Percentiles rank a stretch among this genome's conserved stretches.
These are phyloP conservation scores for Cercospora sp. DNA, from an alignment of 2,329 filamentous ascomycete species.

Conservation along the genomic window DNA sequence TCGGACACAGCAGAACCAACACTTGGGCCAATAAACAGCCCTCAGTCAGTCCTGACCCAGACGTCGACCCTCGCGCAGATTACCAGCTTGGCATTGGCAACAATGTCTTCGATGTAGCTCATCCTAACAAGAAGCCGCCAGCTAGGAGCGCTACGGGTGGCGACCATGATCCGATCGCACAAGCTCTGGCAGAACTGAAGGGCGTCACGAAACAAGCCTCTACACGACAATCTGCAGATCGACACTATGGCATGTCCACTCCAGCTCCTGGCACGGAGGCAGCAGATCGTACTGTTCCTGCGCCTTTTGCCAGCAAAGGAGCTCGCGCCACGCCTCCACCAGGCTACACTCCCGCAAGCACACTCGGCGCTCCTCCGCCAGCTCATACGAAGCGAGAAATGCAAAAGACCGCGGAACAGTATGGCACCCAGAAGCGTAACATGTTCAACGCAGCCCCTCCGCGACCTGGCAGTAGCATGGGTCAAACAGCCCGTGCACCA, in stretches of 20 bases:
- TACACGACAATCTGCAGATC: conserved; percentile 87
- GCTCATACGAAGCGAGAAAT: conserved; percentile 92
- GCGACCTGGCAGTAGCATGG: conserved; percentile 34
- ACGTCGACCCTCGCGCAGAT: conserved; percentile 87
- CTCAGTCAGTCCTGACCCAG: conserved; percentile 54
- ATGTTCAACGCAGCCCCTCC: conserved; percentile 61
- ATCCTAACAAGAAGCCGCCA: conserved; percentile 54
- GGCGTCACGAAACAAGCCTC: conserved; percentile 79
- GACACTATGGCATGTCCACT: conserved; percentile 89
- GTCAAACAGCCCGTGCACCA: conserved; percentile 47
- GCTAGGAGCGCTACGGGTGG: conserved; percentile 41
- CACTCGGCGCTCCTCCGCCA: conserved; percentile 83
- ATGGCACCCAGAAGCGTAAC: conserved; percentile 76
- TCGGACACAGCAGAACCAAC: conserved; percentile 33
- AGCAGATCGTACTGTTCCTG: conserved; percentile 48
- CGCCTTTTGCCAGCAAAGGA: conserved; percentile 47
- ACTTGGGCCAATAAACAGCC: conserved; percentile 39
- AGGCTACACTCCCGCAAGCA: conserved; percentile 77
- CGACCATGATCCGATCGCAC: conserved; percentile 82
- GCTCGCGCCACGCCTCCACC: conserved; percentile 77
- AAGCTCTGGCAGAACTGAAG: conserved; percentile 89
- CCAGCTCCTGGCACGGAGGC: conserved; percentile 58
- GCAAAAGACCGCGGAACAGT: conserved; percentile 92
- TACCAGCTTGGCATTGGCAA: conserved; percentile 92
- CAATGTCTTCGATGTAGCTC: conserved; percentile 91